Evolutionary conservation across 2,329 filamentous ascomycete species (phyloP).

Genomic region (Tetracladium maxilliforme): DNA sequence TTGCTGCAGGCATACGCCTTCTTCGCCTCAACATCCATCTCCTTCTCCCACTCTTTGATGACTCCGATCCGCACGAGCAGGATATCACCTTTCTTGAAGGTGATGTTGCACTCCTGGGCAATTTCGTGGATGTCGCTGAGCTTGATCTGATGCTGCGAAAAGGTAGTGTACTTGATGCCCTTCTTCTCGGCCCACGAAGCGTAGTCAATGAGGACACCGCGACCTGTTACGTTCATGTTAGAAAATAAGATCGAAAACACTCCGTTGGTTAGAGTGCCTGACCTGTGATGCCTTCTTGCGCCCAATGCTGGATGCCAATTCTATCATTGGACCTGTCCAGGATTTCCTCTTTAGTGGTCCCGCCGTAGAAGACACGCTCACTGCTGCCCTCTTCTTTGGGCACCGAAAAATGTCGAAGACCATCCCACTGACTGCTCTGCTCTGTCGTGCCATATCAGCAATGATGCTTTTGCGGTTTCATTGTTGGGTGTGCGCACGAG

Average conservation of each 20-base stretch:
- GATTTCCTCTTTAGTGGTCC: conserved; percentile 28
- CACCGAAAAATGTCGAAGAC: conserved; percentile 30
- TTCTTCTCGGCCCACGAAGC: conserved; percentile 24
- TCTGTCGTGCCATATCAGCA: conserved; percentile 10
- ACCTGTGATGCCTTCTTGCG: conserved; percentile 27
- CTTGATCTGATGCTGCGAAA: conserved; percentile 22
- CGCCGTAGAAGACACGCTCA: conserved; percentile 30
- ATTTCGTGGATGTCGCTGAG: conserved; percentile 19
- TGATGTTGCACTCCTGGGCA: conserved; percentile 23
- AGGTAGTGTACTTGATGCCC: conserved; percentile 20
- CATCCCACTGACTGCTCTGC: conserved; percentile 36
- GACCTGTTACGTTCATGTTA: conserved; percentile 17
- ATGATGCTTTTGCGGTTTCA: too few relatives aligned
- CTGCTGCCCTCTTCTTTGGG: conserved; percentile 15
- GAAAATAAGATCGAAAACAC: neutral
- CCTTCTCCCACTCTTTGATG: conserved; percentile 22
- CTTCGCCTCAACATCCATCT: conserved; percentile 14
- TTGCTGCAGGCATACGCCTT: conserved; percentile 14
- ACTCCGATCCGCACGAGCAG: conserved; percentile 29
- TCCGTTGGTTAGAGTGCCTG: conserved; percentile 3
- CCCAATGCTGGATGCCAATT: conserved; percentile 32
- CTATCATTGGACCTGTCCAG: conserved; percentile 23
- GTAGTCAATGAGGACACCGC: conserved; percentile 36
- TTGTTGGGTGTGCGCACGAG: conserved; percentile 16
- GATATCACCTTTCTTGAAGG: conserved; percentile 33